Percentiles rank a stretch among this genome's conserved stretches.
Conservation (phyloP, 768 basidiomycete genomes). For the Lentinula aciculospora region DNA sequence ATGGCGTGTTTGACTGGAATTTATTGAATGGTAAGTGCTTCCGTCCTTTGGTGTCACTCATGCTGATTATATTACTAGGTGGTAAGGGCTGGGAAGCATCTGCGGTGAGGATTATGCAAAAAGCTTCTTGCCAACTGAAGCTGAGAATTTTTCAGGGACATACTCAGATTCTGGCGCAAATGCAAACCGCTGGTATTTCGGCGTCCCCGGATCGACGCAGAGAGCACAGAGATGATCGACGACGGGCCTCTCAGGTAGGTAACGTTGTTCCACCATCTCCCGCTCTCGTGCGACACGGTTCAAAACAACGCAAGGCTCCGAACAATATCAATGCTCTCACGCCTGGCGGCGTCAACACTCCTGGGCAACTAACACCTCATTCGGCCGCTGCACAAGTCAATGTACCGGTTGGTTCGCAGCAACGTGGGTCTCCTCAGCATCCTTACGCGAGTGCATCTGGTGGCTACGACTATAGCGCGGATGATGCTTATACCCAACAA, state of each 20-base stretch:
- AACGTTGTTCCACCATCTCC: constrained; percentile 68
- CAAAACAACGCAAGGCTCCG: constrained; percentile 64
- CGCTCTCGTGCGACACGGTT: constrained; percentile 71
- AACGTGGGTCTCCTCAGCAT: constrained; percentile 49
- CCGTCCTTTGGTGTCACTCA: not conserved
- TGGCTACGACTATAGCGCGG: constrained; percentile 56
- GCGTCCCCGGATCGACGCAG: constrained; percentile 55
- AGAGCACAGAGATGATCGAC: constrained; percentile 61
- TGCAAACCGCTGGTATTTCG: constrained; percentile 47
- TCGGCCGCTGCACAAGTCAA: constrained; percentile 73
- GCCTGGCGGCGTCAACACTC: constrained; percentile 40
- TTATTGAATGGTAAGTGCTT: constrained; percentile 62
- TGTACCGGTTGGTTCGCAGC: constrained; percentile 55
- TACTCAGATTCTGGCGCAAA: constrained; percentile 59
- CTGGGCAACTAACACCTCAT: constrained; percentile 63
- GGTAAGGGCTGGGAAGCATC: constrained; percentile 94
- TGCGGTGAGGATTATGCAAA: constrained; percentile 40
- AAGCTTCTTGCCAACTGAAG: constrained; percentile 3
- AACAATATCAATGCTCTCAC: constrained; percentile 52
- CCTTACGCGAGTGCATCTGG: constrained; percentile 65
- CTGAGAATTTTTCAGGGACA: constrained; percentile 37
- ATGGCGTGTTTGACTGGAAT: constrained; percentile 97
- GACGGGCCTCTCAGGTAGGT: constrained; percentile 56
- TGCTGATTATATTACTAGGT: constrained; percentile 31
- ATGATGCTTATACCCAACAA: constrained; percentile 53